phyloP scores from a whole-genome alignment of 768 basidiomycete species.

The Hericium erinaceus region DNA sequence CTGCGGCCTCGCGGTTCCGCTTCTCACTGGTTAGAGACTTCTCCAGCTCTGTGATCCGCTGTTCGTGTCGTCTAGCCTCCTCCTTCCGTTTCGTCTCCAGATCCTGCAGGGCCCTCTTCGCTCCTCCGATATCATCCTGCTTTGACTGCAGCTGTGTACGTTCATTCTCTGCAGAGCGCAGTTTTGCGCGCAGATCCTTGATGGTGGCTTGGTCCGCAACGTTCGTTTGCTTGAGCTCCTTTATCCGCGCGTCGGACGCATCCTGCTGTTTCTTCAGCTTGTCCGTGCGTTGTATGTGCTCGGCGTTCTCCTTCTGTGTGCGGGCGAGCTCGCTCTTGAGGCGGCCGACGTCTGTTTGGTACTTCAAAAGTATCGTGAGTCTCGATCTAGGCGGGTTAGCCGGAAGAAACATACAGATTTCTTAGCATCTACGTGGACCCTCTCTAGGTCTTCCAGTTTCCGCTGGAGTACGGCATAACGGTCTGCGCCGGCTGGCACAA shows the following conservation, averaged over 20 bases:
- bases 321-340: slow-evolving; percentile 47
- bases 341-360: slow-evolving; percentile 49
- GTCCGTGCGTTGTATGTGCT: slow-evolving; percentile 44
- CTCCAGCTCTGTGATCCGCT: slow-evolving; percentile 46
- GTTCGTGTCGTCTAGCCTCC: slow-evolving; percentile 47
- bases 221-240: slow-evolving; percentile 47
- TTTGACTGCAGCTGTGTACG: slow-evolving; percentile 40
- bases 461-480: slow-evolving; percentile 47
- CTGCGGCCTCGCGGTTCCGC: slow-evolving; percentile 38
- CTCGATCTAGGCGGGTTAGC: background rate
- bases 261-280: slow-evolving; percentile 59
- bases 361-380: slow-evolving; percentile 28
- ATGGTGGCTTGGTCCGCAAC: slow-evolving; percentile 48
- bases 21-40: slow-evolving; percentile 39
- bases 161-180: slow-evolving; percentile 50
- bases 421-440: slow-evolving; percentile 56
- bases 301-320: slow-evolving; percentile 35
- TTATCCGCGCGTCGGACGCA: slow-evolving; percentile 44
- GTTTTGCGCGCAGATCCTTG: slow-evolving; percentile 51
- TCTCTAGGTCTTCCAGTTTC: slow-evolving; percentile 58
- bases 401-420: slow-evolving; percentile 37
- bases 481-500: slow-evolving; percentile 22
- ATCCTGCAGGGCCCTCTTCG: slow-evolving; percentile 39
- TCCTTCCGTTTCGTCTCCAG: slow-evolving; percentile 43
- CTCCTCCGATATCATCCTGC: slow-evolving; percentile 41